Conservation (phyloP, 2,329 filamentous ascomycete genomes). For the Aspergillus sp. region DNA sequence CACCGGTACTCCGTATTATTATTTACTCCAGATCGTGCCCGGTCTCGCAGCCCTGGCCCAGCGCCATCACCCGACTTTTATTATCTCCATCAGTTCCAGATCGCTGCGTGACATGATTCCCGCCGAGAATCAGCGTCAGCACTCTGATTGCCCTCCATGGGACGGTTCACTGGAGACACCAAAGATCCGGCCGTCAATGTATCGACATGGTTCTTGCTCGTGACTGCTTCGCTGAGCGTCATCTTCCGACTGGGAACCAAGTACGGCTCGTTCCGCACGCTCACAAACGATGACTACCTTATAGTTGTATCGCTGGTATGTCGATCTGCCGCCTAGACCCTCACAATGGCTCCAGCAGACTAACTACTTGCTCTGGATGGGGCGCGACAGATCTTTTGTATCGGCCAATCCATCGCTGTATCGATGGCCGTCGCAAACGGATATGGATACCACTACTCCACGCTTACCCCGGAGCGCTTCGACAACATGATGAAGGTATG, state of each 20-base stretch:
- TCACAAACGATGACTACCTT: slow-evolving; percentile 26
- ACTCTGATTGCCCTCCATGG: slow-evolving; percentile 10
- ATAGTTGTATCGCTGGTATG: slow-evolving; percentile 23
- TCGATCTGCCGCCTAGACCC: not conserved
- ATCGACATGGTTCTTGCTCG: slow-evolving; percentile 24
- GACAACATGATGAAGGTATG: slow-evolving; percentile 25
- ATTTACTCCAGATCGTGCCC: slow-evolving; percentile 1
- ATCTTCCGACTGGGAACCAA: slow-evolving; percentile 25
- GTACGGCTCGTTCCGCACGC: slow-evolving; percentile 21
- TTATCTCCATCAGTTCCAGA: not conserved
- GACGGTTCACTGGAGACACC: slow-evolving; percentile 25
- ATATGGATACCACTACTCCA: slow-evolving; percentile 23
- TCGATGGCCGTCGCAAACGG: slow-evolving; percentile 26
- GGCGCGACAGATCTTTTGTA: slow-evolving; percentile 14
- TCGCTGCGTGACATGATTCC: not conserved
- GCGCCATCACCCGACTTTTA: not conserved
- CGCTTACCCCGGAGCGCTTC: slow-evolving; percentile 17
- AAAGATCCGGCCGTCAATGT: slow-evolving; percentile 27
- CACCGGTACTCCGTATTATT: not conserved
- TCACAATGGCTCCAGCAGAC: not conserved
- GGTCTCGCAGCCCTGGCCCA: not conserved
- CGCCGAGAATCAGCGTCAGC: not conserved
- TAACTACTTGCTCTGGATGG: not conserved
- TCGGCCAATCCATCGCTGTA: slow-evolving; percentile 22
- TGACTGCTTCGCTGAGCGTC: slow-evolving; percentile 24